These are phyloP conservation scores for Citrullus colocynthis DNA, from an alignment of 306 rosid genomes.

Conservation along the genomic window DNA sequence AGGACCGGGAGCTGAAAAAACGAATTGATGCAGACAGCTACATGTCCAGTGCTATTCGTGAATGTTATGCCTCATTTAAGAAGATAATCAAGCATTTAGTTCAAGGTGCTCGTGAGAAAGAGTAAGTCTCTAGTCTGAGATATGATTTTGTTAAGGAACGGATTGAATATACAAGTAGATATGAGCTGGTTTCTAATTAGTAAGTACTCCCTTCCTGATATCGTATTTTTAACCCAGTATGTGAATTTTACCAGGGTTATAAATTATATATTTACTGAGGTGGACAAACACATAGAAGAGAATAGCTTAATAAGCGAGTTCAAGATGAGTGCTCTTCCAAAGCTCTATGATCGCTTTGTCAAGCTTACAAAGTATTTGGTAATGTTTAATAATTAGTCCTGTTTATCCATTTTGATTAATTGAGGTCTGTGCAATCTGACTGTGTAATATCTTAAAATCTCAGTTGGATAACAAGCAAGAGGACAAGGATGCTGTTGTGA, in stretches of 20 bases:
- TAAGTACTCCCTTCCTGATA: not conserved
- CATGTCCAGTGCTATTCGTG: constrained; percentile 89
- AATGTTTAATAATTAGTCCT: constrained; percentile 9
- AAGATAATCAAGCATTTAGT: constrained; percentile 61
- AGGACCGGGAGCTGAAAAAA: constrained; percentile 80
- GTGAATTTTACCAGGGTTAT: constrained; percentile 48
- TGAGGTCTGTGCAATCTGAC: constrained; percentile 1
- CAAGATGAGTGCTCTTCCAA: constrained; percentile 85
- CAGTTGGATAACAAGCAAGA: constrained; percentile 64
- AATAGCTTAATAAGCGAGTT: constrained; percentile 33
- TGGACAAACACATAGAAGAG: constrained; percentile 38
- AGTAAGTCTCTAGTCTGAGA: constrained; percentile 28
- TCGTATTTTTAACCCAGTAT: not conserved
- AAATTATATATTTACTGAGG: constrained; percentile 47
- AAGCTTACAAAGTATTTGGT: constrained; percentile 63
- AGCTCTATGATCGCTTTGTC: constrained; percentile 64
- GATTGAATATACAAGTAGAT: not conserved
- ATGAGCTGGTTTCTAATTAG: not conserved
- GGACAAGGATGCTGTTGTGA: constrained; percentile 71
- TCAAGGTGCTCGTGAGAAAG: constrained; percentile 62
- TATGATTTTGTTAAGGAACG: not conserved
- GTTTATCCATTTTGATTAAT: not conserved
- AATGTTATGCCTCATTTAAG: constrained; percentile 85
- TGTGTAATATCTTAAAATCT: constrained; percentile 9
- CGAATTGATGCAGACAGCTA: constrained; percentile 56